Base-by-base conservation (phyloP, 2,329 filamentous ascomycete genomes). In the Penicillium sp. region DNA sequence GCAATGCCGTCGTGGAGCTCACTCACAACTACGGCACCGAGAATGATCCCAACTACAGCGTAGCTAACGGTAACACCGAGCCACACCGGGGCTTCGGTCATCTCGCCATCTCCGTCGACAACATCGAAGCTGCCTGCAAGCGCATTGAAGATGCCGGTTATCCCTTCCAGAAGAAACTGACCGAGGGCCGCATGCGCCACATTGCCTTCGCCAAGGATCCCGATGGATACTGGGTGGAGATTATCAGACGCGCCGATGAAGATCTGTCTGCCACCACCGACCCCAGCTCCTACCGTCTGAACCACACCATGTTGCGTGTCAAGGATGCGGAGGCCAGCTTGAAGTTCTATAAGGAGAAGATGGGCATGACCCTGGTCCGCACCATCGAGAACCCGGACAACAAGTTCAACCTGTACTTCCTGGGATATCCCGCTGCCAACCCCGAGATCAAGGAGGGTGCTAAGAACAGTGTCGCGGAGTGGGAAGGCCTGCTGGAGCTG, bases 161-260 rank as follows among this genome's bases (percentile, higher is more conserved):
- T 76, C 82, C 82, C 57, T 99, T 97, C 75, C 90, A 97, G 80
- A 97, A 97, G 84, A 95, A 90, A 75, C 78, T 97, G 51, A 84
- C 84, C 0, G 92, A 97, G 60, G 94, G 94, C 2, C 82, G 87
- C 51, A 95, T 95, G 89, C 82, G 81, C 65, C 75, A 89, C 66
- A 95, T 97, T 65, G 94, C 92, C 0, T 97, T 97, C 69, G 92
- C 81, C 1, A 82, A 96, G 48, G 91, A 95, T 63, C 91, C 91
- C 0, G 90, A 96, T 71, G 87, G 84, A 31, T 92, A 92, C 72
- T 92, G 89, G 79, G 74, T 78, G 16, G 73, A 75, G 57, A 70
- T 77, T 41, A 75, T 77, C 53, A 85, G 87, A 9, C 86, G 88
- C 70, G 88, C 88, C 5, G 86, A 90, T 57, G 81, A 89, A 72